These are phyloP conservation scores for Diphasiastrum complanatum DNA, from an alignment of 83 land plant species.

Conservation along the genomic window DNA sequence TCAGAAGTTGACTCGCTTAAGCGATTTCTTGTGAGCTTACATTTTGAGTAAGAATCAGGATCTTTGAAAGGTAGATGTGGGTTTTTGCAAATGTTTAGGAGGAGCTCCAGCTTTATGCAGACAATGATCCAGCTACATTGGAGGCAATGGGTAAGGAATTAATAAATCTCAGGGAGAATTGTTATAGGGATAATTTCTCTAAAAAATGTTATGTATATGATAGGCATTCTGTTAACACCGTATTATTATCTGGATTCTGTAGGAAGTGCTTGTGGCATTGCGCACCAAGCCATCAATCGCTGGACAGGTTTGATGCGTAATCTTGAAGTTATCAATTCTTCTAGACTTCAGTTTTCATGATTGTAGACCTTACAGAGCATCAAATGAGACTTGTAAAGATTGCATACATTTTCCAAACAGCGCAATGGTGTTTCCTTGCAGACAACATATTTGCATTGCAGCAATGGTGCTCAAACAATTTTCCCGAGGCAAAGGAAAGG, in stretches of 20 bases:
- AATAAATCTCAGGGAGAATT: not conserved
- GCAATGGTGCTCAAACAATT: conserved; percentile 28
- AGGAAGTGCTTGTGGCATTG: conserved; percentile 29
- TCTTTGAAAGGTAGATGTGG: too few species aligned
- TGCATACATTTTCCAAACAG: not conserved
- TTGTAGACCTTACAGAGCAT: not conserved
- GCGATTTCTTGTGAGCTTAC: not conserved
- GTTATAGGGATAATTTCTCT: not conserved
- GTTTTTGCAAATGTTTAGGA: conserved; percentile 37
- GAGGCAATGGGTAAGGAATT: conserved; percentile 71
- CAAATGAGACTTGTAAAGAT: not conserved
- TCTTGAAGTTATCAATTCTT: not conserved
- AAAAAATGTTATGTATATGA: not conserved
- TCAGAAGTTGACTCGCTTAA: too few species aligned
- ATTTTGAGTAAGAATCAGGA: not conserved
- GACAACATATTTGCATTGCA: conserved; percentile 36
- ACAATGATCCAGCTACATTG: conserved; percentile 84
- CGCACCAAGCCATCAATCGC: conserved; percentile 30
- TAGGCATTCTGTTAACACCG: not conserved
- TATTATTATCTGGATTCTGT: not conserved
- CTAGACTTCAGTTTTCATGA: not conserved
- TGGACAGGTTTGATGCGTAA: conserved; percentile 31
- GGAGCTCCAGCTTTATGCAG: conserved; percentile 67
- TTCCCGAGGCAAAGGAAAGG: conserved; percentile 36
- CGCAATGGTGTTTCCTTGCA: conserved; percentile 3